A percentile compares a stretch with the other conserved stretches of the same genome.
phyloP scores from a whole-genome alignment of 2,329 filamentous ascomycete species.

The Trichophyton rubrum region DNA sequence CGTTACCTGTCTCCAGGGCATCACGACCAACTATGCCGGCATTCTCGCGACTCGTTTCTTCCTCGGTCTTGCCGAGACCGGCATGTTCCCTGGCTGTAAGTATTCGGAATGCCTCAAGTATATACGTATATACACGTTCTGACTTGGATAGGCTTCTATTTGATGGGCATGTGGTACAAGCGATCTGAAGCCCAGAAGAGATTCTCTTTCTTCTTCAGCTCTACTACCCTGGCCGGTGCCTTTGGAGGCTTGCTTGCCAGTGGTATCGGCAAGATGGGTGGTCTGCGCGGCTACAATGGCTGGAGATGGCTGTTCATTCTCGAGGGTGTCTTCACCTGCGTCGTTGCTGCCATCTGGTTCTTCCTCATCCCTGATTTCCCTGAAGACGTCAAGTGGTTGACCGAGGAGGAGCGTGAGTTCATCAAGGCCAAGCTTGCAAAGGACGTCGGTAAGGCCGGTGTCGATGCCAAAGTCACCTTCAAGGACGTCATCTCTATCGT shows the following conservation, averaged over 20 bases:
- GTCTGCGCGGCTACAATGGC: conserved; percentile 43
- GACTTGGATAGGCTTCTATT: conserved; percentile 36
- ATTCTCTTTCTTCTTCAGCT: conserved; percentile 88
- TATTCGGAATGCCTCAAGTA: conserved; percentile 5
- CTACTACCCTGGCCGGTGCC: conserved; percentile 48
- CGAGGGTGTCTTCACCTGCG: conserved; percentile 51
- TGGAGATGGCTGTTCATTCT: conserved; percentile 46
- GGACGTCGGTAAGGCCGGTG: conserved; percentile 56
- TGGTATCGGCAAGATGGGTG: conserved; percentile 47
- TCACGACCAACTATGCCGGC: conserved; percentile 65
- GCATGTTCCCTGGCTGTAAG: conserved; percentile 56
- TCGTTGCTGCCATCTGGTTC: conserved; percentile 46
- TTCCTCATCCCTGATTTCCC: conserved; percentile 64
- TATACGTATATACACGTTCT: not conserved
- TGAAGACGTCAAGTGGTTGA: conserved; percentile 61
- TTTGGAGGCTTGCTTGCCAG: conserved; percentile 51
- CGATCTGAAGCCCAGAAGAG: conserved; percentile 79
- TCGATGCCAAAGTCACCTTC: conserved; percentile 48
- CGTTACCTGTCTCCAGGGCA: conserved; percentile 60
- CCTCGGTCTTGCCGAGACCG: conserved; percentile 62
- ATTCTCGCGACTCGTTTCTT: conserved; percentile 75
- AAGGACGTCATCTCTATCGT: conserved; percentile 51
- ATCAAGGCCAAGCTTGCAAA: conserved; percentile 53
- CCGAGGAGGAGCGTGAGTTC: conserved; percentile 54
- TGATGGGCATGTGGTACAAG: conserved; percentile 74